Percentiles rank a stretch among this genome's conserved stretches.
Evolutionary conservation across 805 yeast species (phyloP).

Genomic region (Candida ficus): DNA sequence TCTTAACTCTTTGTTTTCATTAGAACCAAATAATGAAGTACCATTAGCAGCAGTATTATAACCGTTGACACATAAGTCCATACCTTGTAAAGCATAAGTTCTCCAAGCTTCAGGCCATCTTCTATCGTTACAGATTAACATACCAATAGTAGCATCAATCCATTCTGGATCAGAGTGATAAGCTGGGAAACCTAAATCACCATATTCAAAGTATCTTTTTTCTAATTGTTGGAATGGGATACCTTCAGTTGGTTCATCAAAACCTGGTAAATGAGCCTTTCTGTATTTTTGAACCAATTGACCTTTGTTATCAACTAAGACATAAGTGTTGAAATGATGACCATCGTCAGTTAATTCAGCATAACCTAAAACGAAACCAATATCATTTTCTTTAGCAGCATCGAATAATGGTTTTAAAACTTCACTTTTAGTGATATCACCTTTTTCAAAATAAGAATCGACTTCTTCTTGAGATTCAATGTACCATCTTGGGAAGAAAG

Average conservation of each 20-base stretch:
- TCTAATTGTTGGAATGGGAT: constrained; percentile 33
- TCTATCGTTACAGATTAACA: constrained; percentile 36
- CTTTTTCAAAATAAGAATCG: constrained; percentile 31
- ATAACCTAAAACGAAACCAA: constrained; percentile 32
- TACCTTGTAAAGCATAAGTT: constrained; percentile 33
- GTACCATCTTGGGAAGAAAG: constrained; percentile 34
- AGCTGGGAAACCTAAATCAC: constrained; percentile 34
- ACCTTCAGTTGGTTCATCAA: constrained; percentile 29
- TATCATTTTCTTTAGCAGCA: constrained; percentile 24
- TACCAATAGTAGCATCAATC: constrained; percentile 33
- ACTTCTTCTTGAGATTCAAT: constrained; percentile 31
- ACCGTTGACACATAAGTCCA: constrained; percentile 34
- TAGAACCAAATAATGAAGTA: constrained; percentile 28
- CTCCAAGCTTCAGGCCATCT: constrained; percentile 41
- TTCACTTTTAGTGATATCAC: constrained; percentile 28
- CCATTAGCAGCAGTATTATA: constrained; percentile 34
- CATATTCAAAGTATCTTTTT: constrained; percentile 33
- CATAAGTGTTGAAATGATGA: constrained; percentile 31
- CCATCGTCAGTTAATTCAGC: constrained; percentile 35
- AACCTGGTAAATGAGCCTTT: constrained; percentile 34
- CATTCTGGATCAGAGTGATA: constrained; percentile 29
- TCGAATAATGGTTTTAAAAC: constrained; percentile 28
- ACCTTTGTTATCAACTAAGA: constrained; percentile 30
- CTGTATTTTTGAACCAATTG: constrained; percentile 29
- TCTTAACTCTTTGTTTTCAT: constrained; percentile 28